Evolutionary conservation across 2,329 filamentous ascomycete species (phyloP), one percentile per base, ranked within the genome.

Genomic region (Ophiostoma triangulosporum): DNA sequence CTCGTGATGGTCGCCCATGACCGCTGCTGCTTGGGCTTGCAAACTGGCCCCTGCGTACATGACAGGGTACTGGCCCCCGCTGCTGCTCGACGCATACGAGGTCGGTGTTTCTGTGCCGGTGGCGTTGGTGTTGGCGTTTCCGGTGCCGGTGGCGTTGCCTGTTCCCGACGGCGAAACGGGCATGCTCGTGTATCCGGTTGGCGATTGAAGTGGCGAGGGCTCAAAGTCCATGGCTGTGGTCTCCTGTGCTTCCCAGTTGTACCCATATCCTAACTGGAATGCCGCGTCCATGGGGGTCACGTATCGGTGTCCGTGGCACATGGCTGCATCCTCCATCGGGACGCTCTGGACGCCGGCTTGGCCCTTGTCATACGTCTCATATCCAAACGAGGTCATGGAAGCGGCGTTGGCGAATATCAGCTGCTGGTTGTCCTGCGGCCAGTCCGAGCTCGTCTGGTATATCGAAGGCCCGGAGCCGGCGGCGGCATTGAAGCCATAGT

Each of bases 51-150:
- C 48, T 2, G 50, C 7, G 46, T 50, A 50, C 29, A 52, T 46
- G 4, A 27, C 4, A 6, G 51, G 26, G 35, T 31, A 49, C n/a
- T n/a, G 48, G 2, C 33, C 35, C 6, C 43, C 36, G 31, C 54
- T 56, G 49, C 52, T 52, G 17, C 52, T 54, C 15, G 54, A 52
- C 2, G 51, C 36, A 17, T 50, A 51, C 6, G 51, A 51, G 17
- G 22, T 46, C 2, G 54, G 51, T 0, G 38, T 53, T 9, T 12
- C 12, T 8, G 46, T 26, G 1, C 48, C 51, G 3, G 46, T 17
- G n/a, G 14, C 40, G n/a, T n/a, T n/a, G 14, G 40, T 45, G 22
- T 6, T 17, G 7, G 20, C 35, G 5, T 14, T 36, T 14, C 35
- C 35, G 1, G 35, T 36, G 35, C 35, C n/a, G 14, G 35, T 36